Evolutionary conservation across 805 yeast species (phyloP).

Genomic region (Lipomyces starkeyi): DNA sequence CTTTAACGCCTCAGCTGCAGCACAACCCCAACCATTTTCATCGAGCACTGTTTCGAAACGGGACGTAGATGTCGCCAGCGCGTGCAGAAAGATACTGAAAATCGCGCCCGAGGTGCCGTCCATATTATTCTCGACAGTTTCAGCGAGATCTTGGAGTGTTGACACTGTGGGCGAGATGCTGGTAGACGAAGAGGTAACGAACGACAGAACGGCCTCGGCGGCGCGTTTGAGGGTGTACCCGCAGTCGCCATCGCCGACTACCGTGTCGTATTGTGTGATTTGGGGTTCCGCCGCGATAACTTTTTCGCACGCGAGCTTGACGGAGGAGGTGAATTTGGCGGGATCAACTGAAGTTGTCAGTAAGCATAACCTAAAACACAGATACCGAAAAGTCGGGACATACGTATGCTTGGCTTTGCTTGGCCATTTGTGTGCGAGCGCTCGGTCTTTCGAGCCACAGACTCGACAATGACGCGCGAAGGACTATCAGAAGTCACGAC

Average conservation of each 20-base stretch:
- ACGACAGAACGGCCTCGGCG: constrained; percentile 69
- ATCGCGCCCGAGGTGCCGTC: constrained; percentile 97
- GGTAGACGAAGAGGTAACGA: constrained; percentile 51
- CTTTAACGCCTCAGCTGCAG: constrained; percentile 60
- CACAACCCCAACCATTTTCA: constrained; percentile 39
- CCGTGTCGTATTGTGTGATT: constrained; percentile 82
- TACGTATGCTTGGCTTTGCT: constrained; percentile 21
- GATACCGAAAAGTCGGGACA: constrained; percentile 13
- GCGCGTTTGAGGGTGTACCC: constrained; percentile 90
- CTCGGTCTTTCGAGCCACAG: constrained; percentile 36
- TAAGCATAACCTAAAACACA: background rate
- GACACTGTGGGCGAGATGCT: constrained; percentile 53
- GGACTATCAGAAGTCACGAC: constrained; percentile 40
- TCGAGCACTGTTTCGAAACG: constrained; percentile 28
- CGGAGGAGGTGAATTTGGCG: constrained; percentile 45
- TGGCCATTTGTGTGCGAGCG: constrained; percentile 40
- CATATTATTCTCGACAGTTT: constrained; percentile 80
- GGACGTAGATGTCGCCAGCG: constrained; percentile 57
- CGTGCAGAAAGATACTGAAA: constrained; percentile 82
- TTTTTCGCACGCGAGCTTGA: constrained; percentile 58
- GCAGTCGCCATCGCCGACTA: constrained; percentile 97
- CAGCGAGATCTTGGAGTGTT: constrained; percentile 74
- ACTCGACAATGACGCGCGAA: constrained; percentile 32
- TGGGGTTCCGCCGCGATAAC: constrained; percentile 74
- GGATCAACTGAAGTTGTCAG: constrained; percentile 40